Evolutionary conservation across 306 rosid genomes (phyloP), one percentile per base, ranked within the genome.

Genomic region (Fragaria iinumae): DNA sequence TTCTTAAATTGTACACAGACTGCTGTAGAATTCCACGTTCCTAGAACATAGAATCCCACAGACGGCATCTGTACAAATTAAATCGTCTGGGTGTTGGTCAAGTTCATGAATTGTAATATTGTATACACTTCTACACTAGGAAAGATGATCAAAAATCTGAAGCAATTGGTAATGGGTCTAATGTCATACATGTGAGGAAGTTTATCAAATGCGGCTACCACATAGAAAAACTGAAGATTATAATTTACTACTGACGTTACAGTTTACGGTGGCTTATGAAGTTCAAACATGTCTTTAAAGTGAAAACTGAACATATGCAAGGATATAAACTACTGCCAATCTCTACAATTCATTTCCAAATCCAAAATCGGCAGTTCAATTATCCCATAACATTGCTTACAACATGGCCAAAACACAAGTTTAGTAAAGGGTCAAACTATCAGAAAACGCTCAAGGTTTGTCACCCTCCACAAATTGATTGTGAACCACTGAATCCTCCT

Each of bases 401-500:
- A 64, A 20, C 60, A 75, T 29, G 25, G 1, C 34, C 53, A 67
- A 71, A 59, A 76, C 49, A 76, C 29, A 50, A 56, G 67, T 72
- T 55, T 67, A n/a, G 49, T 23, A 38, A 71, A 11, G 68, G 76
- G 59, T 57, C 75, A 75, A 77, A 56, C 38, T 73, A 77, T 69
- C 59, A 3, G 32, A 13, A 49, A 76, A 65, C 69, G 59, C 73
- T 43, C n/a, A 11, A 45, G 11, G 66, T 27, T 57, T 14, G 43
- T 48, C 81, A 66, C 72, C 86, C 81, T 72, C 56, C 29, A 32
- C 81, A 72, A 67, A 60, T 62, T 62, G 69, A 79, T 39, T 8
- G 23, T 21, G 36, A 20, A 52, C 49, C 44, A 43, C 36, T 36
- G 59, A 12, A 56, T 38, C 65, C 45, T 56, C 48, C 21, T 49